Conservation (phyloP, 1,284 basidiomycete species). For the Cutaneotrichosporon sp. region DNA sequence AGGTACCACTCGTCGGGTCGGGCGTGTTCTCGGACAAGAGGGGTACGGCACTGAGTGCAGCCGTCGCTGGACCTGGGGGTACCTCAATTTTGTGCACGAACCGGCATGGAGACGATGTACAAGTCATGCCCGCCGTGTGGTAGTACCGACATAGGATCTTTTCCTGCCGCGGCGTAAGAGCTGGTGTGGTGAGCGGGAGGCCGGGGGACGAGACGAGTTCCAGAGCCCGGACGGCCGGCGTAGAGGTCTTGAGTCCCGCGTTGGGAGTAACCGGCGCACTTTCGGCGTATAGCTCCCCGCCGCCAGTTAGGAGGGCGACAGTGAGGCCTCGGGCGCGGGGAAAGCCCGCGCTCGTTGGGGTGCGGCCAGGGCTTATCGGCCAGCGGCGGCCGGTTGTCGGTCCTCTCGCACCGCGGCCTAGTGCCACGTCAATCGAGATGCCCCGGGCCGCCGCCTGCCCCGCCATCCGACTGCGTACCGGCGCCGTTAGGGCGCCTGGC, state of each 20-base stretch:
- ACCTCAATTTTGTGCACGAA: constrained; percentile 48
- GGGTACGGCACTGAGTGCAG: constrained; percentile 3
- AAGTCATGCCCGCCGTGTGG: constrained; percentile 50
- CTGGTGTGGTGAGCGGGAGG: not conserved
- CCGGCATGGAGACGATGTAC: constrained; percentile 53
- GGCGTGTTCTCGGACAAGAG: constrained; percentile 11
- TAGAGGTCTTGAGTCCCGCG: not conserved
- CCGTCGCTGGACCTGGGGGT: not conserved
- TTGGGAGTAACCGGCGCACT: constrained; percentile 35
- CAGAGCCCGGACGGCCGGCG: constrained; percentile 12
- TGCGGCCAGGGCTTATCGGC: constrained; percentile 11
- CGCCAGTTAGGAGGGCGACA: constrained; percentile 40
- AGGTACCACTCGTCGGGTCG: constrained; percentile 44
- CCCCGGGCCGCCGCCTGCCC: constrained; percentile 31
- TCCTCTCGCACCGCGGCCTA: constrained; percentile 12
- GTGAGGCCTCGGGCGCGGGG: constrained; percentile 36
- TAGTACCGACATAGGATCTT: constrained; percentile 53
- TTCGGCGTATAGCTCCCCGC: constrained; percentile 34
- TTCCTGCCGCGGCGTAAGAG: constrained; percentile 7
- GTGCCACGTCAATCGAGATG: constrained; percentile 32
- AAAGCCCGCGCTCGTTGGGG: constrained; percentile 5
- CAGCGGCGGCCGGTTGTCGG: constrained; percentile 1
- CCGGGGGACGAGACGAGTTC: constrained; percentile 33
- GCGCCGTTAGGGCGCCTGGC: constrained; percentile 11
- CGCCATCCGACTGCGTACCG: constrained; percentile 25